A percentile compares a stretch with the other conserved stretches of the same genome.
These are phyloP conservation scores for Talaromyces sp. DNA, from an alignment of 2,329 filamentous ascomycete species.

Conservation along the genomic window DNA sequence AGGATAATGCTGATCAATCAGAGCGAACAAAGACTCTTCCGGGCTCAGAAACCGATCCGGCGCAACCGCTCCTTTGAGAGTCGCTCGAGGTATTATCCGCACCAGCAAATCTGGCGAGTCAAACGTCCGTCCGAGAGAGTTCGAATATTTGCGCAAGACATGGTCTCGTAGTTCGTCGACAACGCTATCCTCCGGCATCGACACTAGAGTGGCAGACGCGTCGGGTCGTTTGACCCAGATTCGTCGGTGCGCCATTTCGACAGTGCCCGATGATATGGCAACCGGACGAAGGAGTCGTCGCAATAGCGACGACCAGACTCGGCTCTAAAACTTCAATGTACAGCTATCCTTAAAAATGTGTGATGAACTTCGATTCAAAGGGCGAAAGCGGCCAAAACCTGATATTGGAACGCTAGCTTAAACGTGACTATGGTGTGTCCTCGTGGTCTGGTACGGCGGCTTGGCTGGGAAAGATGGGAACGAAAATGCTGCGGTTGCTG, in stretches of 20 bases:
- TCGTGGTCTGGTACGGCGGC: constrained; percentile 1
- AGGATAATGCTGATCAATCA: constrained; percentile 77
- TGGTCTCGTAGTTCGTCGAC: constrained; percentile 93
- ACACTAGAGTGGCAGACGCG: constrained; percentile 81
- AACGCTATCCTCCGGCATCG: constrained; percentile 79
- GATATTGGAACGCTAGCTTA: background rate
- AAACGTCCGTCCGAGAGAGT: constrained; percentile 82
- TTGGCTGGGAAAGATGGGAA: background rate
- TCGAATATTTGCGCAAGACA: constrained; percentile 89
- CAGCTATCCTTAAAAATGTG: constrained; percentile 35
- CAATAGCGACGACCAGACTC: constrained; percentile 24
- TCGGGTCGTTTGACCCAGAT: constrained; percentile 90
- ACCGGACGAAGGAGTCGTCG: constrained; percentile 22
- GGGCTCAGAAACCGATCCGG: constrained; percentile 71
- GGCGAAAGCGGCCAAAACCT: background rate
- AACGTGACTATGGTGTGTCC: constrained; percentile 1
- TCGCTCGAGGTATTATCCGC: constrained; percentile 69
- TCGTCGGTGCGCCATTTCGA: constrained; percentile 57
- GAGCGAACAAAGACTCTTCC: constrained; percentile 75
- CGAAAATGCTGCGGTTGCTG: background rate
- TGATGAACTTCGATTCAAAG: constrained; percentile 36
- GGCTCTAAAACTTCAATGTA: constrained; percentile 34
- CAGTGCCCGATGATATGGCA: constrained; percentile 17
- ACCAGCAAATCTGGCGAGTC: constrained; percentile 87
- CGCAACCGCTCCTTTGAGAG: constrained; percentile 41